Conservation (phyloP, 768 basidiomycete species). For the Dacryopinax spathularia region DNA sequence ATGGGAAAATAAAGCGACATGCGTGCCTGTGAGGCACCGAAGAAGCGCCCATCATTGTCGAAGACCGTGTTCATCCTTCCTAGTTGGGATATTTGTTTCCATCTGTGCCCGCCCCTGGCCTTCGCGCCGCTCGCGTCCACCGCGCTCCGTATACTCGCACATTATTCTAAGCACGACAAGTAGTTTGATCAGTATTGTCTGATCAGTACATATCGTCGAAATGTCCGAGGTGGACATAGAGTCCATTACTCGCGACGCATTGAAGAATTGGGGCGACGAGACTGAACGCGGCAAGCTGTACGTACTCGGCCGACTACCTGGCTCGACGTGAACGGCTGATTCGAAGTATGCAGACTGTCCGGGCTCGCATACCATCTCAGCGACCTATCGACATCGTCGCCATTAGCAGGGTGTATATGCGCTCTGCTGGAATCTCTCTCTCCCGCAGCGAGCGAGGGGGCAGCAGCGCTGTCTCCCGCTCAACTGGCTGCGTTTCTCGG, state of each 20-base stretch:
- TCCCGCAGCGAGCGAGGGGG: neutral
- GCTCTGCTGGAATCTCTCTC: neutral
- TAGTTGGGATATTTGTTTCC: neutral
- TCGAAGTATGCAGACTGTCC: neutral
- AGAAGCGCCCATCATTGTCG: neutral
- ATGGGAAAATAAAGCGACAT: too few species aligned
- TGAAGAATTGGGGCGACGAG: conserved; percentile 1
- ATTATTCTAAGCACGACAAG: neutral
- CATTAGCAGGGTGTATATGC: neutral
- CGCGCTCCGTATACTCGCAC: neutral
- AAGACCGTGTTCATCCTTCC: neutral
- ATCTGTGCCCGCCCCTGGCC: neutral
- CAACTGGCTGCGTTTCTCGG: neutral
- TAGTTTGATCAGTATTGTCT: too few species aligned
- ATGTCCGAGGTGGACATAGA: neutral
- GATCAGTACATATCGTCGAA: too few species aligned
- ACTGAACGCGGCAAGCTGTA: neutral
- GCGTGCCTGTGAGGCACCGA: neutral
- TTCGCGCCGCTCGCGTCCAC: neutral
- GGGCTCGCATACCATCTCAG: neutral
- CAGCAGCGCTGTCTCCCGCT: neutral
- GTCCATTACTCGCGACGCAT: neutral
- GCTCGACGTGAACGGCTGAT: neutral
- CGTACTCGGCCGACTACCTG: neutral
- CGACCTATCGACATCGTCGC: neutral